phyloP scores from a whole-genome alignment of 495 filamentous ascomycete genomes.

The Neurospora sublineolata region DNA sequence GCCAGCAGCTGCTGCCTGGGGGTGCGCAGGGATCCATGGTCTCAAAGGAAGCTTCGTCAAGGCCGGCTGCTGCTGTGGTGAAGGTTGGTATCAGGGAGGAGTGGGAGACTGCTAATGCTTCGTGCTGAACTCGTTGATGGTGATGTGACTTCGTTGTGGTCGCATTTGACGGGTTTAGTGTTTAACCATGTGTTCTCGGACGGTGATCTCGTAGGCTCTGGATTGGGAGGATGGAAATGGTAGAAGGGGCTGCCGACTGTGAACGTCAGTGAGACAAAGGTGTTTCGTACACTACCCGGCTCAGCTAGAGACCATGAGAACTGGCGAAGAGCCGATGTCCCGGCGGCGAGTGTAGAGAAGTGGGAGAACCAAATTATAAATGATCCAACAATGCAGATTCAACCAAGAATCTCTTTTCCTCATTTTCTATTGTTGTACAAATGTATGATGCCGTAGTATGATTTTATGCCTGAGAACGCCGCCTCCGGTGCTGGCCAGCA shows the following conservation, averaged over 20 bases:
- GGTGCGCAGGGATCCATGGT: not conserved
- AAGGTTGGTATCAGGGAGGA: not conserved
- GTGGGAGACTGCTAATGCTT: not conserved
- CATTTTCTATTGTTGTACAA: not conserved
- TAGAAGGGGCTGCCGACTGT: not conserved
- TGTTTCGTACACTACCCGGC: not conserved
- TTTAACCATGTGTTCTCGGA: not conserved
- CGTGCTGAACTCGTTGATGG: not conserved
- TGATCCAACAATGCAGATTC: not conserved
- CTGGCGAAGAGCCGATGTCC: not conserved
- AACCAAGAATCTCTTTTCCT: not conserved
- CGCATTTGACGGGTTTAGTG: not conserved
- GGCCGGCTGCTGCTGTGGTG: not conserved
- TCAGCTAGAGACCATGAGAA: not conserved
- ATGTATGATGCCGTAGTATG: not conserved
- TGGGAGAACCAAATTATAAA: not conserved
- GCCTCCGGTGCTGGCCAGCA: not conserved
- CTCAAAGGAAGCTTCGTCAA: not conserved
- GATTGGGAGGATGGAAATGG: not conserved
- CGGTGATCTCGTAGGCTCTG: not conserved
- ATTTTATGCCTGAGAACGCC: not conserved
- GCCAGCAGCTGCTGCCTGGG: not conserved
- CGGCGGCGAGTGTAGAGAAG: not conserved
- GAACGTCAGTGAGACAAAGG: not conserved
- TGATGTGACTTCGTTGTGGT: not conserved